phyloP scores from a whole-genome alignment of 2,329 filamentous ascomycete genomes.

The Fusarium miscanthi region DNA sequence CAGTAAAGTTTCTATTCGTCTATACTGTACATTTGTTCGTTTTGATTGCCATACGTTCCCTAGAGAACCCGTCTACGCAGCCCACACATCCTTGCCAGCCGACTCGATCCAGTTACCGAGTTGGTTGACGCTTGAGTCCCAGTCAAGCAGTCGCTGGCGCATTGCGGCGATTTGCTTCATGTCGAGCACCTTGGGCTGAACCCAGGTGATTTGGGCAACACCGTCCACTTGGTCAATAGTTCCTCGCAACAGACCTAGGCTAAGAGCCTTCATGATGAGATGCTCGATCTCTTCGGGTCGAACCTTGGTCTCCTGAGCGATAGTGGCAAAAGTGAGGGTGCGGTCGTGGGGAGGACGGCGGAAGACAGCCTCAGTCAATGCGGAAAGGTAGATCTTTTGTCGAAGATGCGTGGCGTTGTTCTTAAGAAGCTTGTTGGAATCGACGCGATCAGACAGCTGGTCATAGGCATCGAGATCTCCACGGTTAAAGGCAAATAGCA shows the following conservation, averaged over 20 bases:
- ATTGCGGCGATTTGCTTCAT: slow-evolving; percentile 95
- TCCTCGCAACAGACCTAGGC: slow-evolving; percentile 86
- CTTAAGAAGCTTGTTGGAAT: slow-evolving; percentile 81
- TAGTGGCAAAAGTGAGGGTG: slow-evolving; percentile 90
- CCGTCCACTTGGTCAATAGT: slow-evolving; percentile 97
- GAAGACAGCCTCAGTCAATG: slow-evolving; percentile 96
- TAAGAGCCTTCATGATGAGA: slow-evolving; percentile 98
- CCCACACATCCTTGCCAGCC: slow-evolving; percentile 95
- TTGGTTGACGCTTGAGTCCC: slow-evolving; percentile 96
- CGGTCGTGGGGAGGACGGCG: slow-evolving; percentile 94
- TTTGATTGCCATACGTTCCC: slow-evolving; percentile 25
- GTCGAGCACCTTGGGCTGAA: slow-evolving; percentile 97
- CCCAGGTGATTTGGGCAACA: slow-evolving; percentile 96
- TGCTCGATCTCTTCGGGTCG: slow-evolving; percentile 94
- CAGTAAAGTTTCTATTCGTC: slow-evolving; percentile 42
- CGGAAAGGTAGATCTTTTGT: slow-evolving; percentile 97
- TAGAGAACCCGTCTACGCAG: slow-evolving; percentile 65
- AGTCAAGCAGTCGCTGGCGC: slow-evolving; percentile 87
- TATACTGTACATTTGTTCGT: slow-evolving; percentile 45
- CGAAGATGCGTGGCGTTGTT: slow-evolving; percentile 86
- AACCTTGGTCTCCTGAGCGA: slow-evolving; percentile 93
- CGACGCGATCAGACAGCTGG: slow-evolving; percentile 81
- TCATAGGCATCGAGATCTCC: slow-evolving; percentile 92
- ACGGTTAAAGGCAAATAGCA: slow-evolving; percentile 98
- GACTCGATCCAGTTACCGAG: slow-evolving; percentile 97